Base-by-base conservation (phyloP, 108 stramenopile genomes). In the Discostella stelligeroides region DNA sequence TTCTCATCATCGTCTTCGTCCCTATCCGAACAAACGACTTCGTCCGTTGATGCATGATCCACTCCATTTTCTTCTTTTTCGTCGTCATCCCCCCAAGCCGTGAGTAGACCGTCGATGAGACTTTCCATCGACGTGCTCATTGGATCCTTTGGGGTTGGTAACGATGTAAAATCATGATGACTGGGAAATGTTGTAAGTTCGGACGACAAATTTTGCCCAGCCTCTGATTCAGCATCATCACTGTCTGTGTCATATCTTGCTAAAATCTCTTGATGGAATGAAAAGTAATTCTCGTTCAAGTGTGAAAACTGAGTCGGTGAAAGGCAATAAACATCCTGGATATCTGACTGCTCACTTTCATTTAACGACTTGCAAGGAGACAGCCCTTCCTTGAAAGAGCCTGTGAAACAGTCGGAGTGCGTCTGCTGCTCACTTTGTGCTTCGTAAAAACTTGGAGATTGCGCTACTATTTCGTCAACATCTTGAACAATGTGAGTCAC, bases 41-140 rank as follows among this genome's bases (percentile, higher is more conserved):
- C 20, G 8, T 34, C 62, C 2, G 2, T 23, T 46, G 48, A 7
- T 63, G 62, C 53, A 63, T 63, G 12, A 15, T 50, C 54, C 1
- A 74, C 63, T 47, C 82, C 82, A 49, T 86, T 85, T 37, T 76
- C 75, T 7, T 57, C 60, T 37, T 73, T 72, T 1, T 63, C 60
- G 11, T 89, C 87, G 59, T 87, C 78, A 25, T 82, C 75, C 8
- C 84, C 93, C n/a, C 93, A 89, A 90, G 90, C 92, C 42, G 66
- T 69, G 86, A 95, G 89, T 39, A 95, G 70, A 10, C 90, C 91
- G 64, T 95, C 89, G n/a, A 95, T 89, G n/a, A 95, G 62, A 54
- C 90, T 92, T 73, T 92, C 86, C 91, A 95, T 95, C 4, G 77
- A 79, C 20, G 50, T 71, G 14, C 79, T 94, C 79, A 89, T 66